These are phyloP conservation scores for Halophytophthora polymorphica DNA, from an alignment of 352 stramenopile species.

Conservation along the genomic window DNA sequence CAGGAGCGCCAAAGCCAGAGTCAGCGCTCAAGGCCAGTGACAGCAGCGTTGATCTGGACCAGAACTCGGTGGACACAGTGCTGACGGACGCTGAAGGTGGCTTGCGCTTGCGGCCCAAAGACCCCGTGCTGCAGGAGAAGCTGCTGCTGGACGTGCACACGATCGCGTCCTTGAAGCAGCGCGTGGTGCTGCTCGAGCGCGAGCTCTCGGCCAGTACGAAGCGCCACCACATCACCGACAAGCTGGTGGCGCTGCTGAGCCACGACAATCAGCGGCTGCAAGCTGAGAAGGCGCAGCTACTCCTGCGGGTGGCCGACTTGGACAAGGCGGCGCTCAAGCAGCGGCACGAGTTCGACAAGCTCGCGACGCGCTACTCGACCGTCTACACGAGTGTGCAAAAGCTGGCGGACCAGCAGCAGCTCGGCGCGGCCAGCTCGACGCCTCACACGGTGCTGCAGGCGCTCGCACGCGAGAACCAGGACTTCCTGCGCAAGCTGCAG, in stretches of 20 bases:
- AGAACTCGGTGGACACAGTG: neutral
- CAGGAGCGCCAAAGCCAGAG: conserved; percentile 25
- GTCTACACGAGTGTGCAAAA: conserved; percentile 61
- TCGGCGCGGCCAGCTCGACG: conserved; percentile 4
- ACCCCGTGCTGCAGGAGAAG: conserved; percentile 20
- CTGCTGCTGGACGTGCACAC: conserved; percentile 31
- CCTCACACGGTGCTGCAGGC: conserved; percentile 51
- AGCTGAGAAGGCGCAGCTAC: conserved; percentile 33
- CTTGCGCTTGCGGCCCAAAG: conserved; percentile 6
- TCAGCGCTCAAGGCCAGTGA: conserved; percentile 1
- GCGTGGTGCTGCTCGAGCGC: conserved; percentile 42
- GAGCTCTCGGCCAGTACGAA: conserved; percentile 26
- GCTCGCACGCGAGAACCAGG: conserved; percentile 67
- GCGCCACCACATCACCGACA: conserved; percentile 30
- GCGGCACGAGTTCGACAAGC: conserved; percentile 62
- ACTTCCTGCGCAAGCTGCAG: conserved; percentile 57
- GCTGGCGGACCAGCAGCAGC: conserved; percentile 37
- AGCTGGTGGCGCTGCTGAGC: conserved; percentile 30
- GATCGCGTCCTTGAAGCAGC: conserved; percentile 46
- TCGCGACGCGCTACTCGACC: conserved; percentile 50
- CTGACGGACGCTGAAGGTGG: neutral
- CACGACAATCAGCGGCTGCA: conserved; percentile 41
- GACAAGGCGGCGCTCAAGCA: conserved; percentile 44
- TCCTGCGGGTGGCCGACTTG: conserved; percentile 38
- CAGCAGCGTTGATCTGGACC: neutral